phyloP scores from a whole-genome alignment of 2,329 filamentous ascomycete species.

The Trichoderma polysporum region DNA sequence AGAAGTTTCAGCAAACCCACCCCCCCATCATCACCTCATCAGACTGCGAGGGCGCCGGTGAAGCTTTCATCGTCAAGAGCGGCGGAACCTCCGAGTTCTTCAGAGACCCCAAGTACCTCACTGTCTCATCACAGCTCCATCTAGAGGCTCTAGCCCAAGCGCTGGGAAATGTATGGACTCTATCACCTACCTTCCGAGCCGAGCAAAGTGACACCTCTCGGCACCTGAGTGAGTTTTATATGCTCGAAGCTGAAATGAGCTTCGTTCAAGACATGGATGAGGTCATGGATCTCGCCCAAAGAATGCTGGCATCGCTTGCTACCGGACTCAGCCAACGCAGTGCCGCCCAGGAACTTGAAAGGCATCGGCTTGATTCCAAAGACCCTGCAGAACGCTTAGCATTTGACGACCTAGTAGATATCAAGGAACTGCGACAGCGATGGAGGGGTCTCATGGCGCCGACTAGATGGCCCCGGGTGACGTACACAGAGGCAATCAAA shows the following conservation, averaged over 20 bases:
- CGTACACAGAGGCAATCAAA: constrained; percentile 75
- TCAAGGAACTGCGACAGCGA: constrained; percentile 57
- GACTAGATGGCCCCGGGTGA: constrained; percentile 72
- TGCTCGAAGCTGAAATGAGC: constrained; percentile 89
- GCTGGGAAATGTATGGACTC: constrained; percentile 86
- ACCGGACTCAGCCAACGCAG: constrained; percentile 41
- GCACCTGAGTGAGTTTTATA: constrained; percentile 97
- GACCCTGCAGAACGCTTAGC: constrained; percentile 43
- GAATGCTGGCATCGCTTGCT: constrained; percentile 63
- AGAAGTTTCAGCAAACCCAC: constrained; percentile 78
- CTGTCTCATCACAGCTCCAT: constrained; percentile 92
- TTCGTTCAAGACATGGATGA: constrained; percentile 69
- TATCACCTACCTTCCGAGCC: constrained; percentile 91
- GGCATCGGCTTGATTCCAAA: constrained; percentile 37
- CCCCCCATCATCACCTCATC: constrained; percentile 94
- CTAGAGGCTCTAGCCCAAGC: constrained; percentile 88
- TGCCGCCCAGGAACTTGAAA: constrained; percentile 46
- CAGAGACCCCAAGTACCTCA: constrained; percentile 84
- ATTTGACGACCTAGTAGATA: constrained; percentile 45
- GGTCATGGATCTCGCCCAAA: constrained; percentile 78
- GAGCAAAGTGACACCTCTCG: constrained; percentile 91
- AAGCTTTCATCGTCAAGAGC: constrained; percentile 75
- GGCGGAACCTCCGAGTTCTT: constrained; percentile 63
- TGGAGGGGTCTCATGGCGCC: constrained; percentile 66
- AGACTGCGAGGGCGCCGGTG: constrained; percentile 94